These are phyloP conservation scores for Yamagishiella unicocca DNA, from an alignment of 139 green algal genomes.

Conservation along the genomic window DNA sequence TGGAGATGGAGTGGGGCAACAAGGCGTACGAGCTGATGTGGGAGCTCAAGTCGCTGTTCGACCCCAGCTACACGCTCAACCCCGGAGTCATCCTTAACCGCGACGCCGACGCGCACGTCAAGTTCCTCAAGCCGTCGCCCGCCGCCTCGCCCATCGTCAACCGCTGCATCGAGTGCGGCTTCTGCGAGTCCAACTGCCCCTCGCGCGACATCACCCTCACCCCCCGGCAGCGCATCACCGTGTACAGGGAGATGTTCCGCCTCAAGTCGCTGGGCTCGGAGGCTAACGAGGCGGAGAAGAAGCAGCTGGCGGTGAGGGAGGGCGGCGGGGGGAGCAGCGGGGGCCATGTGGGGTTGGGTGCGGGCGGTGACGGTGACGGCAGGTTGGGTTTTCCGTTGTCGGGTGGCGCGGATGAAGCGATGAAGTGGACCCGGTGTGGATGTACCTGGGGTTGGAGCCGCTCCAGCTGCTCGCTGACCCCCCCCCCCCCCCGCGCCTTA, in stretches of 20 bases:
- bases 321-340: background rate
- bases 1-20: slow-evolving; percentile 98
- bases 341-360: background rate
- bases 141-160: slow-evolving; percentile 71
- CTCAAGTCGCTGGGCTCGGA: slow-evolving; percentile 56
- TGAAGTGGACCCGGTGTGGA: too few relatives aligned
- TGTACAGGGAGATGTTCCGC: slow-evolving; percentile 92
- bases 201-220: slow-evolving; percentile 93
- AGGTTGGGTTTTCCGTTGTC: too few relatives aligned
- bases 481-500: too few relatives aligned
- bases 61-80: slow-evolving; percentile 94
- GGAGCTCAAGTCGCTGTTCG: slow-evolving; percentile 97
- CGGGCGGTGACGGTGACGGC: too few relatives aligned
- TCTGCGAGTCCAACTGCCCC: slow-evolving; percentile 99
- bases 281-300: slow-evolving; percentile 69
- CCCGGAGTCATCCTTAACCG: slow-evolving; percentile 81
- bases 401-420: too few relatives aligned
- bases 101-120: slow-evolving; percentile 89
- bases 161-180: slow-evolving; percentile 98
- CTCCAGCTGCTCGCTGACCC: too few relatives aligned
- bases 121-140: slow-evolving; percentile 92
- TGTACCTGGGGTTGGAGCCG: too few relatives aligned
- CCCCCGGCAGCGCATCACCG: slow-evolving; percentile 94
- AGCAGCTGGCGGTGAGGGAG: slow-evolving; percentile 49
- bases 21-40: slow-evolving; percentile 98